phyloP scores from a whole-genome alignment of 805 yeast species.

The Myxozyma kluyveri region DNA sequence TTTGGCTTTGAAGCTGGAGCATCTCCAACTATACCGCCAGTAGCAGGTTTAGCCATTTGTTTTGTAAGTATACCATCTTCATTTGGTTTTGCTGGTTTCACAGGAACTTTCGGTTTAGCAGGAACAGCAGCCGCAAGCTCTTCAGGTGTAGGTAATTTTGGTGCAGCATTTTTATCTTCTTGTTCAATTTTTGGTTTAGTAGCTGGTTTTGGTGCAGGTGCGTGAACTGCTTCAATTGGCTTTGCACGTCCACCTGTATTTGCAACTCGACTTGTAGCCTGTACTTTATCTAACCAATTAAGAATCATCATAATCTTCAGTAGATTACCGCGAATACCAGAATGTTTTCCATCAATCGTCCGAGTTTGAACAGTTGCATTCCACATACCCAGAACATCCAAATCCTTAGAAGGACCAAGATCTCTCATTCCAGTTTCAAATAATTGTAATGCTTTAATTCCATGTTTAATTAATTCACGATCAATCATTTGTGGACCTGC shows the following conservation, averaged over 20 bases:
- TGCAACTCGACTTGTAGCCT: background rate
- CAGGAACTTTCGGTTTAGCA: background rate
- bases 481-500: constrained; percentile 29
- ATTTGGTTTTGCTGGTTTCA: too few relatives aligned
- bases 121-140: background rate
- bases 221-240: too few relatives aligned
- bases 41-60: too few relatives aligned
- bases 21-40: too few relatives aligned
- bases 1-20: too few relatives aligned
- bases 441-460: constrained; percentile 20
- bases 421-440: constrained; percentile 23
- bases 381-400: constrained; percentile 28
- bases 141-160: background rate
- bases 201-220: too few relatives aligned
- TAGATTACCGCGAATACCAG: constrained; percentile 25
- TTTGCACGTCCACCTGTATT: background rate
- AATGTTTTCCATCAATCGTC: constrained; percentile 26
- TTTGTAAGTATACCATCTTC: too few relatives aligned
- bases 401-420: constrained; percentile 9
- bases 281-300: constrained; percentile 25
- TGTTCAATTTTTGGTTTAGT: too few relatives aligned
- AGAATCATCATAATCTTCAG: constrained; percentile 28
- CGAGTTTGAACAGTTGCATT: constrained; percentile 26
- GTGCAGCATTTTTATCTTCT: background rate
- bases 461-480: constrained; percentile 24